phyloP scores from a whole-genome alignment of 140 eudicot genomes.

The Cichorium intybus region DNA sequence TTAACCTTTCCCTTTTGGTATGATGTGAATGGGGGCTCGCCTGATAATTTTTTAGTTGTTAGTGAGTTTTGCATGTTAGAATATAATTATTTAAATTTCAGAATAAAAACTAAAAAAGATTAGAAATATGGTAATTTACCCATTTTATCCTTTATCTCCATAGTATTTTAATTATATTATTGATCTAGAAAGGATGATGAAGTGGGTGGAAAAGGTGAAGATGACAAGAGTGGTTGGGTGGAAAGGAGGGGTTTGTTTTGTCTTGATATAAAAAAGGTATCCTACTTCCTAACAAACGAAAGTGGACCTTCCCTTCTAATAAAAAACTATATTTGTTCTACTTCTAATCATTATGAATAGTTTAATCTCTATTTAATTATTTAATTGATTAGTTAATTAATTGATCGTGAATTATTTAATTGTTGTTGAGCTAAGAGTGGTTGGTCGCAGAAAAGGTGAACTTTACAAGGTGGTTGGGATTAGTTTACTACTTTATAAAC shows the following conservation, averaged over 20 bases:
- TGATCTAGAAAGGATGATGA: slow-evolving; percentile 19
- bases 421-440: slow-evolving; percentile 7
- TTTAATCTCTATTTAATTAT: slow-evolving; percentile 7
- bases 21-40: too few relatives aligned
- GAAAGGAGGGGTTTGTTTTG: slow-evolving; percentile 43
- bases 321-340: slow-evolving; percentile 4
- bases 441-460: slow-evolving; percentile 28
- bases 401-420: neutral
- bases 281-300: slow-evolving; percentile 39
- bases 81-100: neutral
- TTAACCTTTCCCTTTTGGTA: too few relatives aligned
- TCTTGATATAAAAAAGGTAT: slow-evolving; percentile 39
- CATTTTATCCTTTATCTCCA: neutral
- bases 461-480: slow-evolving; percentile 31
- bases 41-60: too few relatives aligned
- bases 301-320: slow-evolving; percentile 41
- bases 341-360: slow-evolving; percentile 14
- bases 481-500: slow-evolving; percentile 29
- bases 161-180: neutral
- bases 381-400: neutral
- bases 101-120: too few relatives aligned
- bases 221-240: slow-evolving; percentile 45
- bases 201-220: slow-evolving; percentile 42
- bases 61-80: neutral
- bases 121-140: neutral